Base-by-base conservation (phyloP, 208 protist species). In the Acanthamoeba royreba region DNA sequence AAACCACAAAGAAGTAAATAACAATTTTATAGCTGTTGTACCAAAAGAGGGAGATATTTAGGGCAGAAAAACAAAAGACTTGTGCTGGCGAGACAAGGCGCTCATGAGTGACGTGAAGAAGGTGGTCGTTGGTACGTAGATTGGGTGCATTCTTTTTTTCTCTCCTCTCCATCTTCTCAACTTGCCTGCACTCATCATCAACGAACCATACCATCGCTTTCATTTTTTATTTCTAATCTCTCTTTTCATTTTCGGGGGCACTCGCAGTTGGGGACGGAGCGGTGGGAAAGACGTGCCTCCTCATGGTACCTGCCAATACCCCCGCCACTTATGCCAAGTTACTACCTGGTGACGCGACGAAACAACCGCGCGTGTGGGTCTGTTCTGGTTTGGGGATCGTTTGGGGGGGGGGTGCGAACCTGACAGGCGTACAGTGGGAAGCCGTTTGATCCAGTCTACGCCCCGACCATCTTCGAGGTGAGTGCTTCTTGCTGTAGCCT, bases 91-190 rank as follows among this genome's bases (percentile, higher is more conserved):
- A n/a, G n/a, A n/a, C n/a, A n/a, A n/a, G n/a, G n/a, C n/a, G n/a
- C n/a, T n/a, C n/a, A 85, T 85, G 74, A 53, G 43, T 33, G 74
- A 85, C 46, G 74, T 85, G 2, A 85, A 85, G 74, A 85, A 85
- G 46, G 74, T 85, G 46, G 74, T 85, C 49, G 74, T 85, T 22
- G 74, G 74, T 85, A 85, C 46, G 74, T 17, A 5, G 19, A 19
- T 55, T 55, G 9, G 49, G n/a, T 28, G n/a, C 53, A 61, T 61
- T 61, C n/a, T n/a, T 61, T 28, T 61, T 61, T 61, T 61, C 53
- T n/a, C 19, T n/a, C 19, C 53, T 28, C n/a, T 61, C 19, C n/a
- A 61, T 61, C 53, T n/a, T n/a, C 53, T n/a, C 53, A 19, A 19
- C 53, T 61, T 19, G 22, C 53, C 53, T n/a, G 19, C n/a, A 19